Conservation (phyloP, 2,329 filamentous ascomycete genomes). For the Aspergillus japonicus region DNA sequence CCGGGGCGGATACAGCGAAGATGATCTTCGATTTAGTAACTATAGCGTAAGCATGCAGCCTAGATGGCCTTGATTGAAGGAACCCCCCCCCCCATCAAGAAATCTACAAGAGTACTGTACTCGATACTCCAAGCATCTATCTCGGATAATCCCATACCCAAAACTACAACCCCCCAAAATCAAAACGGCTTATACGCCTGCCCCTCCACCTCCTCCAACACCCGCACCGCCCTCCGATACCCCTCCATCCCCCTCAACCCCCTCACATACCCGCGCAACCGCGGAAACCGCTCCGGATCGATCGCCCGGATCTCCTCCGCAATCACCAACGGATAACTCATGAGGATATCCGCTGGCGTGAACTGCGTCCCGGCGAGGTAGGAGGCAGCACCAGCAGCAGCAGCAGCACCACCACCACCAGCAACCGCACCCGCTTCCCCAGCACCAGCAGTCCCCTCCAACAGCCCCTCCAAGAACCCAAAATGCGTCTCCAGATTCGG, state of each 20-base stretch:
- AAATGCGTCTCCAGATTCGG: constrained; percentile 45
- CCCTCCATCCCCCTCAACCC: constrained; percentile 36
- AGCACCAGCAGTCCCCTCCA: constrained; percentile 44
- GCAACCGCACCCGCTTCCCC: constrained; percentile 23
- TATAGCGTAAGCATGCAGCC: no score
- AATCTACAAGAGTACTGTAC: no score
- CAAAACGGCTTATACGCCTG: not conserved
- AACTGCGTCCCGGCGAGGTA: constrained; percentile 46
- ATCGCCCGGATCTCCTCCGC: constrained; percentile 28
- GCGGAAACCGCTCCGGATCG: constrained; percentile 39
- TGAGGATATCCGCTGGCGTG: constrained; percentile 48
- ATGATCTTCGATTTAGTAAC: no score
- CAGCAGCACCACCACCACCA: no score
- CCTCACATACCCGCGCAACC: constrained; percentile 37
- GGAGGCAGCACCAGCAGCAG: no score
- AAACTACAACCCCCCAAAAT: no score
- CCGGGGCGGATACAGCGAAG: no score
- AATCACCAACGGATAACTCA: constrained; percentile 45
- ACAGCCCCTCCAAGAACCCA: constrained; percentile 45
- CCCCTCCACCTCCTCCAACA: constrained; percentile 43
- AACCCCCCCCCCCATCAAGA: no score
- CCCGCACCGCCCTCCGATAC: constrained; percentile 41
- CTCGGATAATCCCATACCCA: no score
- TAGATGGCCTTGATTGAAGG: no score
- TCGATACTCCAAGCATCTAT: no score